These are phyloP conservation scores for Penicillium bovifimosum DNA, from an alignment of 495 filamentous ascomycete species.

Conservation along the genomic window DNA sequence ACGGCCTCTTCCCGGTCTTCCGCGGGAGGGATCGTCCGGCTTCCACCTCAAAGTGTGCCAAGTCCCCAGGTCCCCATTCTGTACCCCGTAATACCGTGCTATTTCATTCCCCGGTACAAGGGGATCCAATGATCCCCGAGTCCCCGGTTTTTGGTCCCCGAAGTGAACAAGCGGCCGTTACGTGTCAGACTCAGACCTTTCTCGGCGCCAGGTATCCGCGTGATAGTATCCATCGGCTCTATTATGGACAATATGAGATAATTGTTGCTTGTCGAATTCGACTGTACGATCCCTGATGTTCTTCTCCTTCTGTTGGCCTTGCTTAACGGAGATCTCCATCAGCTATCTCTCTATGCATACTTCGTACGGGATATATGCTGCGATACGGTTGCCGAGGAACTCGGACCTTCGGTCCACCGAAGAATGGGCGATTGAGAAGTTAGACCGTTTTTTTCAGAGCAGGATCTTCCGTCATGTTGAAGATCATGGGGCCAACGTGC, in stretches of 20 bases:
- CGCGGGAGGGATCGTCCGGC: conserved; percentile 14
- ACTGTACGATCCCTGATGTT: not conserved
- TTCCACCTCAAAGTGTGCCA: not conserved
- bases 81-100: not conserved
- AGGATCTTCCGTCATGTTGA: not conserved
- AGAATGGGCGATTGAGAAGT: not conserved
- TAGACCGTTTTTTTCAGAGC: not conserved
- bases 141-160: conserved; percentile 13
- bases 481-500: not conserved
- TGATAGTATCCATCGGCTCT: not conserved
- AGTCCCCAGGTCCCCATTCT: not conserved
- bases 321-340: not conserved
- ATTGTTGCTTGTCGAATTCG: too few relatives aligned
- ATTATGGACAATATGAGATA: too few relatives aligned
- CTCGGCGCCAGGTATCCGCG: conserved; percentile 21
- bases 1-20: conserved; percentile 17
- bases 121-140: conserved; percentile 5
- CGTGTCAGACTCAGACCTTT: conserved; percentile 36
- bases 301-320: not conserved
- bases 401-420: not conserved
- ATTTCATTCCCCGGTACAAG: not conserved
- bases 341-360: not conserved
- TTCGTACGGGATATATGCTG: not conserved
- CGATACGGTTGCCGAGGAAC: not conserved
- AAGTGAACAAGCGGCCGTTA: conserved; percentile 25